A percentile compares a stretch with the other conserved stretches of the same genome.
Conservation (phyloP, 441 rosid species). For the Mallotus repandus region DNA sequence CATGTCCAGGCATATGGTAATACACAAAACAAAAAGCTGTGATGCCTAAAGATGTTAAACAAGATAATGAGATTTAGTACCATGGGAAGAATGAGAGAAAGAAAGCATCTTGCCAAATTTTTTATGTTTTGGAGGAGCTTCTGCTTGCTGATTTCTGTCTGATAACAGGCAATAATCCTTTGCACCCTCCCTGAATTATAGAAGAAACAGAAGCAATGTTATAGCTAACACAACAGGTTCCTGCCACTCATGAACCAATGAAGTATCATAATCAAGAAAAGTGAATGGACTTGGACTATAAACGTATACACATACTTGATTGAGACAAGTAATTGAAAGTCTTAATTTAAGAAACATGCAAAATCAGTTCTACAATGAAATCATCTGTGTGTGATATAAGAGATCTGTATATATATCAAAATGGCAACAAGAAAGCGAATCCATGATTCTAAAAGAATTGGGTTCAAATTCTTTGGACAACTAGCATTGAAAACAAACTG, state of each 20-base stretch:
- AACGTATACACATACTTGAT: background rate
- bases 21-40: background rate
- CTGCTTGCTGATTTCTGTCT: constrained; percentile 28
- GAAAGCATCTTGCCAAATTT: constrained; percentile 30
- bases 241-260: too few relatives aligned
- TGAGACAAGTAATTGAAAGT: background rate
- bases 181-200: constrained; percentile 34
- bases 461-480: background rate
- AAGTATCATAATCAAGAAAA: too few relatives aligned
- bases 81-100: constrained; percentile 59
- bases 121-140: constrained; percentile 29
- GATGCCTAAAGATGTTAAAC: constrained; percentile 10
- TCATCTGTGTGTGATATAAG: background rate
- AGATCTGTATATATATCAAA: background rate
- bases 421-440: background rate
- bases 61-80: constrained; percentile 29
- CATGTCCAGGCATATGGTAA: background rate
- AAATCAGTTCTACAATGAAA: background rate
- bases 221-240: too few relatives aligned
- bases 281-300: too few relatives aligned
- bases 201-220: background rate
- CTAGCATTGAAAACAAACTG: background rate
- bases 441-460: background rate
- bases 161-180: constrained; percentile 29
- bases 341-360: background rate